These are phyloP conservation scores for Myriosclerotinia curreyana DNA, from an alignment of 2,329 filamentous ascomycete genomes.

Conservation along the genomic window DNA sequence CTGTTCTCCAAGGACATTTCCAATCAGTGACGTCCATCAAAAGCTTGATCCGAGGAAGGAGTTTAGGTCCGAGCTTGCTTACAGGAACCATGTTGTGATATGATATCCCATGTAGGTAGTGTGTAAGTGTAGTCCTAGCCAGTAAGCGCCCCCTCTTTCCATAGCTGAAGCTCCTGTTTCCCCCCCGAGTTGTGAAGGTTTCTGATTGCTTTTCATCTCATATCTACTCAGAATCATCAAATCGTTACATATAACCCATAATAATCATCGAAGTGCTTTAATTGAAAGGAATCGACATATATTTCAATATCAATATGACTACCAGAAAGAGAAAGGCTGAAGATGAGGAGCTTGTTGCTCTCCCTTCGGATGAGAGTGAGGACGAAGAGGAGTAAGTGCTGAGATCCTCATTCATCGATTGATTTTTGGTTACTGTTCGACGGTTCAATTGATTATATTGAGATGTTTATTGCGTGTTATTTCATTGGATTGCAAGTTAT, in stretches of 20 bases:
- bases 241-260: not conserved
- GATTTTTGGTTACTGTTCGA: not conserved
- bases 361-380: constrained; percentile 36
- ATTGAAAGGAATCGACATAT: not conserved
- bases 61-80: constrained; percentile 14
- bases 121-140: constrained; percentile 13
- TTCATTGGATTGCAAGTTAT: not conserved
- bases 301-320: constrained; percentile 23
- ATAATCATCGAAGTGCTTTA: not conserved
- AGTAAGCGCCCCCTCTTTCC: constrained; percentile 12
- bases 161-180: constrained; percentile 1
- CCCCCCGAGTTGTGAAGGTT: not conserved
- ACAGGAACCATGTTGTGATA: constrained; percentile 18
- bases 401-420: constrained; percentile 3
- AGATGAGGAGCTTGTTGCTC: constrained; percentile 37
- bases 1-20: not conserved
- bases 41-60: constrained; percentile 11
- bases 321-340: constrained; percentile 35
- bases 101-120: not conserved
- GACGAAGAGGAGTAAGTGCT: constrained; percentile 37
- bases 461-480: not conserved
- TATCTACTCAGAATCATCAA: not conserved
- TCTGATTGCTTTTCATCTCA: constrained; percentile 3
- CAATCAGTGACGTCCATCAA: constrained; percentile 8
- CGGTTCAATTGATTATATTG: not conserved